Conservation (phyloP, 139 green algal genomes). For the Chlorella vulgaris region DNA sequence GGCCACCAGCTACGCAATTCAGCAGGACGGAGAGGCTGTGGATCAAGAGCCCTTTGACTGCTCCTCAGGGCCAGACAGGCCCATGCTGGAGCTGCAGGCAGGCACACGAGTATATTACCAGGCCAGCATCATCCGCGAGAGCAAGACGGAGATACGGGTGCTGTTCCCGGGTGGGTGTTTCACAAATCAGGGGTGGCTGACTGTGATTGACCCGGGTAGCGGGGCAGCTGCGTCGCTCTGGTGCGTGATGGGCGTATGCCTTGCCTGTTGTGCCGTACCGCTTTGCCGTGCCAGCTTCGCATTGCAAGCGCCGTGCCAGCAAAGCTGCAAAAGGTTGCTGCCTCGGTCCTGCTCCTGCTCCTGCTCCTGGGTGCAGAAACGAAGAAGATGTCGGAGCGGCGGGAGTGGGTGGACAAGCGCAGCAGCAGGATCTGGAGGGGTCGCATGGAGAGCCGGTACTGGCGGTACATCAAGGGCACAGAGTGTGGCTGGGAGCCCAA, state of each 20-base stretch:
- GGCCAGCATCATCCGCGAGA: conserved; percentile 30
- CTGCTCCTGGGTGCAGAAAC: conserved; percentile 11
- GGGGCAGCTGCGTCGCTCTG: too few relatives aligned
- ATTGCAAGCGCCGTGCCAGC: too few relatives aligned
- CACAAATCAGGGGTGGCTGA: background rate
- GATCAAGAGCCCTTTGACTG: conserved; percentile 26
- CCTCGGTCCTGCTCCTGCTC: too few relatives aligned
- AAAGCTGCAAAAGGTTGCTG: too few relatives aligned
- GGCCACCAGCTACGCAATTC: conserved; percentile 26
- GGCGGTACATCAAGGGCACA: conserved; percentile 41
- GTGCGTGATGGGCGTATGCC: too few relatives aligned
- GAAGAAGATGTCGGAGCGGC: background rate
- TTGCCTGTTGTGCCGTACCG: too few relatives aligned
- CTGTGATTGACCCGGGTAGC: too few relatives aligned
- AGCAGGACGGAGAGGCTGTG: background rate
- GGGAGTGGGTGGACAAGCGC: conserved; percentile 38
- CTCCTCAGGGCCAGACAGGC: background rate
- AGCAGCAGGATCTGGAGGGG: conserved; percentile 47
- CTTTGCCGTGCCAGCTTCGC: too few relatives aligned
- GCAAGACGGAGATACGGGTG: conserved; percentile 27
- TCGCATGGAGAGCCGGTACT: conserved; percentile 21
- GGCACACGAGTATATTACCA: conserved; percentile 35
- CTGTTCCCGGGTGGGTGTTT: conserved; percentile 31
- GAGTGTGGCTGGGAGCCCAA: conserved; percentile 32
- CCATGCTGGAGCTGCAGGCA: conserved; percentile 38